Percentiles rank a stretch among this genome's conserved stretches.
Conservation (phyloP, 106 monocot genomes). For the Posidonia australis region DNA sequence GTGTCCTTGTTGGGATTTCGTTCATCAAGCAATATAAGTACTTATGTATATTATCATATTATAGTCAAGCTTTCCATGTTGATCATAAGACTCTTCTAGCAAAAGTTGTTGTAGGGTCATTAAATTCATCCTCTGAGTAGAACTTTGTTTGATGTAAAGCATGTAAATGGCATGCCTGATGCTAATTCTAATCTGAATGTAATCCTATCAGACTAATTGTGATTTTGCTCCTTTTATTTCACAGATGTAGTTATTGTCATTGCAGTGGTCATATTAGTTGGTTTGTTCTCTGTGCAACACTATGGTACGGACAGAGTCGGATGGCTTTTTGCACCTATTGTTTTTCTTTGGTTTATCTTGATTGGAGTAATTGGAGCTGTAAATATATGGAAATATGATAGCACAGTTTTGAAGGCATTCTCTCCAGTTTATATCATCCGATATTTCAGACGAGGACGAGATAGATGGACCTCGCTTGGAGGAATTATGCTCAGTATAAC, state of each 20-base stretch:
- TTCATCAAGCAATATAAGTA: no score
- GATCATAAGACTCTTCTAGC: no score
- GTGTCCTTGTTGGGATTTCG: no score
- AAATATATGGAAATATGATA: conserved; percentile 74
- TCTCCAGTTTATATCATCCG: conserved; percentile 63
- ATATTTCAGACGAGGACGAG: conserved; percentile 41
- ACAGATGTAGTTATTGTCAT: conserved; percentile 75
- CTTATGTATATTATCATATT: no score
- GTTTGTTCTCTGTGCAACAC: conserved; percentile 67
- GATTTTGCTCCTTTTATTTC: conserved; percentile 3
- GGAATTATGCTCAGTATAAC: conserved; percentile 94
- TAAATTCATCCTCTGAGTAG: no score
- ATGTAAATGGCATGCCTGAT: neutral
- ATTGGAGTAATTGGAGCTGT: conserved; percentile 71
- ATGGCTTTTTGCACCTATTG: conserved; percentile 86
- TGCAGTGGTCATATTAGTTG: conserved; percentile 72
- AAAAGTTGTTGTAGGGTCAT: no score
- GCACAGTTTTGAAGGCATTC: conserved; percentile 65
- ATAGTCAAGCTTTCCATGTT: no score
- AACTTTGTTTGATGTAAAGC: neutral
- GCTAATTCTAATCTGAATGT: neutral
- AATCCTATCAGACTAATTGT: neutral
- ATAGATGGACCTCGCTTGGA: conserved; percentile 73
- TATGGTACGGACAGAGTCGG: conserved; percentile 73
- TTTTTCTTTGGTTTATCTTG: conserved; percentile 75